Evolutionary conservation across 805 yeast species (phyloP).

Genomic region (Kazachstania psychrophila): DNA sequence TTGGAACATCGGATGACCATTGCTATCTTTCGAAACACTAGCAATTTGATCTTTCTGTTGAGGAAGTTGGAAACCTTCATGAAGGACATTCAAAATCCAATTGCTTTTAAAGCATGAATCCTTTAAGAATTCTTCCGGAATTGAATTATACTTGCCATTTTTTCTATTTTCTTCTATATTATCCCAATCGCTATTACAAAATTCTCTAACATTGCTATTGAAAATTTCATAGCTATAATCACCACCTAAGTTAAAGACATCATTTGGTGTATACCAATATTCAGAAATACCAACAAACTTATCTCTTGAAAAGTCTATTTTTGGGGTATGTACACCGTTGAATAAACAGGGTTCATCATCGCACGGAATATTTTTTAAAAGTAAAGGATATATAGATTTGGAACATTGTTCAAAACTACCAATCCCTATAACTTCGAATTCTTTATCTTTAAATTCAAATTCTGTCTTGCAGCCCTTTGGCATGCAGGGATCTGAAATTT

Average conservation of each 20-base stretch:
- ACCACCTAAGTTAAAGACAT: constrained; percentile 81
- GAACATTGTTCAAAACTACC: constrained; percentile 76
- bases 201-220: constrained; percentile 54
- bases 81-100: constrained; percentile 84
- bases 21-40: constrained; percentile 10
- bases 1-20: constrained; percentile 53
- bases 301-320: constrained; percentile 66
- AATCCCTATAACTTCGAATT: constrained; percentile 53
- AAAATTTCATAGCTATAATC: constrained; percentile 69
- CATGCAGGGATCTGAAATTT: constrained; percentile 66
- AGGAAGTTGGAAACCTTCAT: constrained; percentile 89
- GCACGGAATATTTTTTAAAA: constrained; percentile 75
- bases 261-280: constrained; percentile 96
- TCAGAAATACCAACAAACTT: constrained; percentile 91
- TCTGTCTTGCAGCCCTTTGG: constrained; percentile 50
- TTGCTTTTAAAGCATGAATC: constrained; percentile 90
- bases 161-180: constrained; percentile 40
- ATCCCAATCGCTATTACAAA: constrained; percentile 73
- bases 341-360: constrained; percentile 82
- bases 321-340: constrained; percentile 92
- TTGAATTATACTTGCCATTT: constrained; percentile 47
- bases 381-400: constrained; percentile 60
- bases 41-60: constrained; percentile 45
- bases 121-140: constrained; percentile 47
- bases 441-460: constrained; percentile 37